Evolutionary conservation across 495 filamentous ascomycete species (phyloP).

Genomic region (Aspergillus nidulans): DNA sequence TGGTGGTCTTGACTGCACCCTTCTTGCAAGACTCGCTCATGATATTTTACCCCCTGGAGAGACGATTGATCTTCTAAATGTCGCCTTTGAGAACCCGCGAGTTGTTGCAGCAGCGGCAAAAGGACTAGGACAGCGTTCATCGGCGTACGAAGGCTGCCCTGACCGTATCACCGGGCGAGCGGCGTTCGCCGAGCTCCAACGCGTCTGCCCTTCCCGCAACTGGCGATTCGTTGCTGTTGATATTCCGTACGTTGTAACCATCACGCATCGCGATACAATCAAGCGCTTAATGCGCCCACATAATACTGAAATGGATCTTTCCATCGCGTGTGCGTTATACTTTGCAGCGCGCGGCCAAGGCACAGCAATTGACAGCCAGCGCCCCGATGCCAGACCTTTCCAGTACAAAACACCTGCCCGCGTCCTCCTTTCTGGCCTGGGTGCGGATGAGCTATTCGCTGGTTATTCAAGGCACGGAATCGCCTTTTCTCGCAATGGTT

Average conservation of each 20-base stretch:
- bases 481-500: slow-evolving; percentile 64
- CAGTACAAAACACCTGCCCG: slow-evolving; percentile 68
- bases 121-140: slow-evolving; percentile 17
- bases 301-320: slow-evolving; percentile 98
- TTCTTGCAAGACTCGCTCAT: slow-evolving; percentile 79
- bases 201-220: slow-evolving; percentile 62
- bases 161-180: slow-evolving; percentile 82
- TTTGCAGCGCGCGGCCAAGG: slow-evolving; percentile 84
- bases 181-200: slow-evolving; percentile 67
- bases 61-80: slow-evolving; percentile 84
- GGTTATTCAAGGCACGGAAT: slow-evolving; percentile 84
- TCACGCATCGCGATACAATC: slow-evolving; percentile 63
- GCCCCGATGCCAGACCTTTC: slow-evolving; percentile 3
- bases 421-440: slow-evolving; percentile 86
- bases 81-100: slow-evolving; percentile 93
- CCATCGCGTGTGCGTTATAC: slow-evolving; percentile 89
- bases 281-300: slow-evolving; percentile 82
- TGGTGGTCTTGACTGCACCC: slow-evolving; percentile 87
- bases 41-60: slow-evolving; percentile 65
- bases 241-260: slow-evolving; percentile 71
- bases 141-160: slow-evolving; percentile 75
- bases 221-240: slow-evolving; percentile 86
- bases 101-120: slow-evolving; percentile 48
- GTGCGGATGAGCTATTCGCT: slow-evolving; percentile 93
- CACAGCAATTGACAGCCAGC: slow-evolving; percentile 9